phyloP scores from a whole-genome alignment of 495 filamentous ascomycete species.

The Aspergillus asperescens region DNA sequence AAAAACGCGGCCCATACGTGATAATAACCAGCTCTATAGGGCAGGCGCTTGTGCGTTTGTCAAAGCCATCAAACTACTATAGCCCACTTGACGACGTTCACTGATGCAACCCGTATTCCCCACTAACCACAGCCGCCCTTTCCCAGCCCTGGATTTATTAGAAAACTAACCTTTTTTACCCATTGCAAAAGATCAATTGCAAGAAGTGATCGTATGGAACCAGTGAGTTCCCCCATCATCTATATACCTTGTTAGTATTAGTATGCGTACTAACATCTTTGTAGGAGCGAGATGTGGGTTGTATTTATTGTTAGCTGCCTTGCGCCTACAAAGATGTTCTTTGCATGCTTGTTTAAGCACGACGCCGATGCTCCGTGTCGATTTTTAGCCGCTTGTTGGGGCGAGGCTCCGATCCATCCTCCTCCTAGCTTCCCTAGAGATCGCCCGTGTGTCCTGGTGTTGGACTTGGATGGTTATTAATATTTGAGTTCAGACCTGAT shows the following conservation, averaged over 20 bases:
- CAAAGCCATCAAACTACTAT: slow-evolving; percentile 7
- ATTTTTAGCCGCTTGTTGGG: not conserved
- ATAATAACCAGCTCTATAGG: not conserved
- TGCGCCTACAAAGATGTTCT: slow-evolving; percentile 10
- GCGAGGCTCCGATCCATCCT: no score
- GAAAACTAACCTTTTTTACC: not conserved
- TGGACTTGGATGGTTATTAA: no score
- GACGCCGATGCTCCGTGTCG: not conserved
- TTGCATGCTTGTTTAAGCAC: not conserved
- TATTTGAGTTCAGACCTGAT: no score
- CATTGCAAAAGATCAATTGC: not conserved
- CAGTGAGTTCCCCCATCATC: not conserved
- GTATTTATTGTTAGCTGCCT: slow-evolving; percentile 13
- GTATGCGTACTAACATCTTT: not conserved
- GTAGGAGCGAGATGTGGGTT: slow-evolving; percentile 14
- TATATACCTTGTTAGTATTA: not conserved
- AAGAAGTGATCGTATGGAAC: slow-evolving; percentile 9
- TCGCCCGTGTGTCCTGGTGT: no score
- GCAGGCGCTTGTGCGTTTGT: slow-evolving; percentile 11
- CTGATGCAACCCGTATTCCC: not conserved
- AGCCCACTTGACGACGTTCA: not conserved
- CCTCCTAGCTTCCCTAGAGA: no score
- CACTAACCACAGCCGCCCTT: no score
- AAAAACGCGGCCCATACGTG: not conserved
- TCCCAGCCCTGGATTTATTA: not conserved